These are phyloP conservation scores for Astathelohania contejeani DNA, from an alignment of 371 early-diverging fungal genomes.

Conservation along the genomic window DNA sequence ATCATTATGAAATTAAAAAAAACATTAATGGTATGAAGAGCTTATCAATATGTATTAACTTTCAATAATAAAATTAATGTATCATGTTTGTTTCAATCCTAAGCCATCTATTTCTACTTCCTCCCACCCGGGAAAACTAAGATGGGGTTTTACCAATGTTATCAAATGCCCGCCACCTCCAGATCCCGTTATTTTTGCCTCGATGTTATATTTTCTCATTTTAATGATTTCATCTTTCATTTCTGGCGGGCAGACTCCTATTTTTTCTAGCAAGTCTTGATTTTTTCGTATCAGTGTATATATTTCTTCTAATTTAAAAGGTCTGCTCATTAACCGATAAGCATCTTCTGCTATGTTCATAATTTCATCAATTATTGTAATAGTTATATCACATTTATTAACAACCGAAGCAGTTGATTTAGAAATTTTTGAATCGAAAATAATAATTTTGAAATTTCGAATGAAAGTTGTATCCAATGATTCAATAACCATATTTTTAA, in stretches of 20 bases:
- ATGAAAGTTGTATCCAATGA: constrained; percentile 2
- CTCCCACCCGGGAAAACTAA: constrained; percentile 9
- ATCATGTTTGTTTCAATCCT: no score
- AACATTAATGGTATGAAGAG: no score
- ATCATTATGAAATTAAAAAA: no score
- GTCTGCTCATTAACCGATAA: constrained; percentile 3
- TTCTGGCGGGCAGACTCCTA: constrained; percentile 10
- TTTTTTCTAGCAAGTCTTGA: constrained; percentile 18
- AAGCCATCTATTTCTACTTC: constrained; percentile 16
- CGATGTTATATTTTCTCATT: constrained; percentile 18
- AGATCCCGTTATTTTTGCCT: constrained; percentile 26
- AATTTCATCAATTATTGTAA: constrained; percentile 10
- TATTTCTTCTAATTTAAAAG: constrained; percentile 11
- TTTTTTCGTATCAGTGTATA: constrained; percentile 16
- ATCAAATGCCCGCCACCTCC: constrained; percentile 29
- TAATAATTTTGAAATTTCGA: constrained; percentile 17
- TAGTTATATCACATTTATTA: constrained; percentile 1
- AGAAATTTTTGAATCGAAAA: constrained; percentile 15
- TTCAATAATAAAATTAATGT: no score
- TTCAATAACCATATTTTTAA: constrained; percentile 9
- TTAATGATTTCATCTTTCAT: constrained; percentile 20
- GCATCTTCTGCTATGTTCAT: constrained; percentile 18
- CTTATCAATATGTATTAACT: no score
- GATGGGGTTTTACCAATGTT: constrained; percentile 20
- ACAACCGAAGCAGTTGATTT: constrained; percentile 8